phyloP scores from a whole-genome alignment of 2,329 filamentous ascomycete species.

The Ophiocordyceps robertsii region DNA sequence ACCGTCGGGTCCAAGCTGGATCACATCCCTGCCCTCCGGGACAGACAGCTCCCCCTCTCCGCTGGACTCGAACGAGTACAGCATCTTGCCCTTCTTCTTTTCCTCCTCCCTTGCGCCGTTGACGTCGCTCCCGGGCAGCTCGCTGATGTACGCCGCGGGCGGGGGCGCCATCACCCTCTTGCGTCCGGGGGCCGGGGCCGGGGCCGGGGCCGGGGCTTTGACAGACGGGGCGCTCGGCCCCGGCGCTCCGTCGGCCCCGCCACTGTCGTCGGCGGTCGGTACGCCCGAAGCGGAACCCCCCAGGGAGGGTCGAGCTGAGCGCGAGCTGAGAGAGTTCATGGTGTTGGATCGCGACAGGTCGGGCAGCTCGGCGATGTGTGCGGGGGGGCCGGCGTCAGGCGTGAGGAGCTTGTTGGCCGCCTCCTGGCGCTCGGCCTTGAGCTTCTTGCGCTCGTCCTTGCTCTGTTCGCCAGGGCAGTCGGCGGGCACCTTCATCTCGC shows the following conservation, averaged over 20 bases:
- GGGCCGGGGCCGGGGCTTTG: constrained; percentile 14
- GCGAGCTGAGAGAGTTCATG: constrained; percentile 80
- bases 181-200: constrained; percentile 21
- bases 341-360: constrained; percentile 69
- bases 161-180: constrained; percentile 79
- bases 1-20: constrained; percentile 79
- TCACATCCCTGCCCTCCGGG: constrained; percentile 64
- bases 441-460: constrained; percentile 91
- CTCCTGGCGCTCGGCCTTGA: constrained; percentile 77
- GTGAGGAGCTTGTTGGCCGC: constrained; percentile 50
- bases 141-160: constrained; percentile 64
- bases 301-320: constrained; percentile 53
- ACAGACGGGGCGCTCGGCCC: constrained; percentile 13
- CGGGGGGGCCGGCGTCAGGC: constrained; percentile 24
- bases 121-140: constrained; percentile 39
- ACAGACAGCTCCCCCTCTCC: constrained; percentile 74
- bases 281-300: constrained; percentile 35
- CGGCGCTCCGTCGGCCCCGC: neutral
- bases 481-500: constrained; percentile 95
- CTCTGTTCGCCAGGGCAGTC: constrained; percentile 88
- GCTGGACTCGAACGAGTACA: constrained; percentile 73
- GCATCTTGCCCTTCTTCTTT: constrained; percentile 66
- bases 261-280: constrained; percentile 34
- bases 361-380: constrained; percentile 48
- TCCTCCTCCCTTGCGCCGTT: constrained; percentile 25